These are phyloP conservation scores for Daldinia vernicosa DNA, from an alignment of 495 filamentous ascomycete species.

Conservation along the genomic window DNA sequence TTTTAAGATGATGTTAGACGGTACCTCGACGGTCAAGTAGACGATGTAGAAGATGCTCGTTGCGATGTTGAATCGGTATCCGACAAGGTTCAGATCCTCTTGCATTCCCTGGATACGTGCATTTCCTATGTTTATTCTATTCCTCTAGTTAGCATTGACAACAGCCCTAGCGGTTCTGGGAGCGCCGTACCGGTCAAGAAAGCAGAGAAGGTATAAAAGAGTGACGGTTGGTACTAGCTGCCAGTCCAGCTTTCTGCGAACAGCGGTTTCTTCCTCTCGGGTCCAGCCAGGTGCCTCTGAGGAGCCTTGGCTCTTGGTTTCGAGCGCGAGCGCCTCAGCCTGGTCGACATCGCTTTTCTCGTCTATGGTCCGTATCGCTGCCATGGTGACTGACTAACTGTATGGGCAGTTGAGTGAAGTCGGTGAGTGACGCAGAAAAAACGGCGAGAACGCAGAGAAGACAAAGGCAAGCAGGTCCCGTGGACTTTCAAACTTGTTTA, in stretches of 20 bases:
- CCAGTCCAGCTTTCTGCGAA: slow-evolving; percentile 63
- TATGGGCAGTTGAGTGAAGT: slow-evolving; percentile 15
- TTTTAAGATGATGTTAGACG: slow-evolving; percentile 72
- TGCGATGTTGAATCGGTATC: slow-evolving; percentile 65
- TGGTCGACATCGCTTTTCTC: slow-evolving; percentile 40
- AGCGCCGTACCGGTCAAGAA: slow-evolving; percentile 53
- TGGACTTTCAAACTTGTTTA: slow-evolving; percentile 20
- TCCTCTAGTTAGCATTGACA: slow-evolving; percentile 38
- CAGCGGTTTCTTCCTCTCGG: slow-evolving; percentile 57
- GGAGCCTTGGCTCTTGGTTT: slow-evolving; percentile 42
- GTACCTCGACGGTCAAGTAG: slow-evolving; percentile 72
- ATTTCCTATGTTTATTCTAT: slow-evolving; percentile 70
- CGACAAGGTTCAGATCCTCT: slow-evolving; percentile 60
- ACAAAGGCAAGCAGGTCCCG: slow-evolving; percentile 3
- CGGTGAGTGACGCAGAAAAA: slow-evolving; percentile 2
- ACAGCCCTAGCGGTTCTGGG: not conserved
- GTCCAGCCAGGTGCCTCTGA: slow-evolving; percentile 51
- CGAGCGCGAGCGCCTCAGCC: slow-evolving; percentile 37
- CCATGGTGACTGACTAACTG: slow-evolving; percentile 34
- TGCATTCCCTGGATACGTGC: slow-evolving; percentile 69
- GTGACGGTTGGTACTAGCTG: slow-evolving; percentile 63
- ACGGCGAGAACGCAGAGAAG: slow-evolving; percentile 26
- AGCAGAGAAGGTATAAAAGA: slow-evolving; percentile 62
- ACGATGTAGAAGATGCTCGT: slow-evolving; percentile 73
- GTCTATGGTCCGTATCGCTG: slow-evolving; percentile 32